phyloP scores from a whole-genome alignment of 805 yeast species.

The Candida germanica region DNA sequence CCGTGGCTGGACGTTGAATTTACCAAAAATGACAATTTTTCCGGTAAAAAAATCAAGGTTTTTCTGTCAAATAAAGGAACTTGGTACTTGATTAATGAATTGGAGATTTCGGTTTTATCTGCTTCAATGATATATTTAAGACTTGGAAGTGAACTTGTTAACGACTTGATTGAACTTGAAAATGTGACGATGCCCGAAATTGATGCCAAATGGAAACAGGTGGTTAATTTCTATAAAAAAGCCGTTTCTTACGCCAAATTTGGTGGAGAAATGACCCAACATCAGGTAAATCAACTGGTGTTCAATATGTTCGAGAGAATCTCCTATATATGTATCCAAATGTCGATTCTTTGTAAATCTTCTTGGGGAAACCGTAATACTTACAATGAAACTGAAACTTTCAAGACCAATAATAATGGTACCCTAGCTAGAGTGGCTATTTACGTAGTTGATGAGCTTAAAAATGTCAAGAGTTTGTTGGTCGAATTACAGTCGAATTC shows the following conservation, averaged over 20 bases:
- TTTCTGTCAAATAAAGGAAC: conserved; percentile 4
- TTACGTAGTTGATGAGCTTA: conserved; percentile 33
- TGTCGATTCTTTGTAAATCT: conserved; percentile 37
- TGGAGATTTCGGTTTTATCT: conserved; percentile 23
- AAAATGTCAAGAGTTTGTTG: conserved; percentile 19
- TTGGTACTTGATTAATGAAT: conserved; percentile 34
- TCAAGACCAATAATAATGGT: conserved; percentile 29
- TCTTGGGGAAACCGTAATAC: conserved; percentile 34
- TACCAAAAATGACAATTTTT: background rate
- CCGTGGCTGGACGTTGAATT: conserved; percentile 7
- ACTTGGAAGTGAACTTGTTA: conserved; percentile 34
- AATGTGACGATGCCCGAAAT: conserved; percentile 15
- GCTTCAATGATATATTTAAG: conserved; percentile 26
- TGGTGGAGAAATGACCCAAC: conserved; percentile 3
- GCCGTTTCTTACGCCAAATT: conserved; percentile 26
- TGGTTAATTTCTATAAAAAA: conserved; percentile 28
- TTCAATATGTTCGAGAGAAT: conserved; percentile 22
- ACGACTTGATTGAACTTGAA: conserved; percentile 27
- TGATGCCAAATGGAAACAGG: conserved; percentile 35
- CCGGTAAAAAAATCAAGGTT: background rate
- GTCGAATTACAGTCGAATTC: conserved; percentile 10
- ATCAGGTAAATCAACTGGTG: conserved; percentile 7
- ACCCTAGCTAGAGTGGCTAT: conserved; percentile 46
- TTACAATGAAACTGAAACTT: conserved; percentile 18
- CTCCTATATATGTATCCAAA: conserved; percentile 31